Percentiles rank a stretch among this genome's conserved stretches.
Evolutionary conservation across 768 basidiomycete species (phyloP).

Genomic region (Chiua virens): DNA sequence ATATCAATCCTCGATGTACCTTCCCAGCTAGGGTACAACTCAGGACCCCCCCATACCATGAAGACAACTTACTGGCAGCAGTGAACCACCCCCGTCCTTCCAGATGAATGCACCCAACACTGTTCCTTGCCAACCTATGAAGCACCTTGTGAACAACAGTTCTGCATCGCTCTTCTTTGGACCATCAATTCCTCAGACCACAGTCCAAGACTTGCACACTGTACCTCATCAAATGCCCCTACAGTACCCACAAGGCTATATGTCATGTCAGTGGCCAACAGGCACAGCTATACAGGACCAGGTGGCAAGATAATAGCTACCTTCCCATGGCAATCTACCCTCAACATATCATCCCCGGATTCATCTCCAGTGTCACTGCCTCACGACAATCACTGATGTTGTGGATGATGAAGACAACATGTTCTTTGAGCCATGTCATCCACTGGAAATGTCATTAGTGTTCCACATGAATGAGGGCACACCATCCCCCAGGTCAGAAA

Average conservation of each 20-base stretch:
- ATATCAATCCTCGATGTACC: conserved; percentile 35
- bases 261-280: conserved; percentile 37
- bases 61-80: conserved; percentile 47
- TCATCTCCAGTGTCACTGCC: conserved; percentile 45
- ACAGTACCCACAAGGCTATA: conserved; percentile 4
- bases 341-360: conserved; percentile 45
- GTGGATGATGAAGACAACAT: conserved; percentile 52
- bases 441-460: conserved; percentile 51
- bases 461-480: conserved; percentile 56
- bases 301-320: conserved; percentile 32
- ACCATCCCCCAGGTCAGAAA: conserved; percentile 52
- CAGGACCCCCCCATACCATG: conserved; percentile 57
- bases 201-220: conserved; percentile 20
- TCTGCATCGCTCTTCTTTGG: conserved; percentile 72
- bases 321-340: conserved; percentile 39
- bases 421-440: conserved; percentile 49
- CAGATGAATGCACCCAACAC: conserved; percentile 26
- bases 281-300: conserved; percentile 68
- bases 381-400: conserved; percentile 28
- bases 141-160: conserved; percentile 51
- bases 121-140: conserved; percentile 40
- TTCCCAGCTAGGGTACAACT: conserved; percentile 50
- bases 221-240: conserved; percentile 22
- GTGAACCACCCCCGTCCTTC: conserved; percentile 30
- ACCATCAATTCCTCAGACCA: conserved; percentile 34